Percentiles rank a stretch among this genome's conserved stretches.
These are phyloP conservation scores for Arbutus unedo DNA, from an alignment of 148 eudicot species.

Conservation along the genomic window DNA sequence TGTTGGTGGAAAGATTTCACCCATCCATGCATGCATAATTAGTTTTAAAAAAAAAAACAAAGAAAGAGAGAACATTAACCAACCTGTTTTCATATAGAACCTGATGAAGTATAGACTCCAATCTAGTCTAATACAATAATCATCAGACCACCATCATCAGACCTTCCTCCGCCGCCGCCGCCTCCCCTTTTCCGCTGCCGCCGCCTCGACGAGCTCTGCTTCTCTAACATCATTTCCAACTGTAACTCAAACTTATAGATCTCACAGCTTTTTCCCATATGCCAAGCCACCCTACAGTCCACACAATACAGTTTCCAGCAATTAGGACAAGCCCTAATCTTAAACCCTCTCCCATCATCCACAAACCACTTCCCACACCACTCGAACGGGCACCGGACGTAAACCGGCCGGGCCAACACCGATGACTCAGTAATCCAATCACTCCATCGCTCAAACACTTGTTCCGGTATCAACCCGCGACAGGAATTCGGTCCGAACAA, in stretches of 20 bases:
- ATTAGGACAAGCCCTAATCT: slow-evolving; percentile 1
- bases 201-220: not conserved
- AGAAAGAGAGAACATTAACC: not conserved
- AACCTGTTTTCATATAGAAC: not conserved
- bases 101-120: not conserved
- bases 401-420: not conserved
- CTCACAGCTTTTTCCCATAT: slow-evolving; percentile 3
- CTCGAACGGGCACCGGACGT: not conserved
- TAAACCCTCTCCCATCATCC: slow-evolving; percentile 9
- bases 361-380: not conserved
- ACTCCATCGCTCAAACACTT: not conserved
- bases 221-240: no score
- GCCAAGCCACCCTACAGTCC: not conserved
- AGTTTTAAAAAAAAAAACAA: not conserved
- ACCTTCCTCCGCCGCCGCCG: not conserved
- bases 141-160: not conserved
- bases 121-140: not conserved
- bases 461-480: not conserved
- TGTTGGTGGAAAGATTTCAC: no score
- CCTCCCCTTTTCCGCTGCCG: not conserved
- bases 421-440: not conserved
- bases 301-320: slow-evolving; percentile 4
- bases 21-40: not conserved
- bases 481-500: no score
- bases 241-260: not conserved